Evolutionary conservation across 805 yeast species (phyloP), one percentile per base, ranked within the genome.

Genomic region (Maudiozyma turicensis): DNA sequence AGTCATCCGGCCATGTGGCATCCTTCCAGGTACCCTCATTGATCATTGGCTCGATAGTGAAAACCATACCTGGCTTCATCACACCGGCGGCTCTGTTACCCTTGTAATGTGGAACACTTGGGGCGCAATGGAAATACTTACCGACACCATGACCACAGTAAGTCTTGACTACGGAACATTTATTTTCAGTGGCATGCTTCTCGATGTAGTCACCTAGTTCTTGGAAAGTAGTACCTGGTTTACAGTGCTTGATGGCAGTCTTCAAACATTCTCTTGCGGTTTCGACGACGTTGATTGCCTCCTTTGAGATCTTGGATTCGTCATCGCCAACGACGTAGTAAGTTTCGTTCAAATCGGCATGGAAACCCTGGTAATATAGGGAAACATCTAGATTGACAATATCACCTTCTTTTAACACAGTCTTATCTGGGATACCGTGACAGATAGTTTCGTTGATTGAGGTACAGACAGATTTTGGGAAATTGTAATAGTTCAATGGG

Each of bases 1-100:
- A 93, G 67, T 87, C 85, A 67, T 93, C 99, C 3, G 99, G 99
- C 99, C 99, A 93, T 49, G 81, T 73, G 51, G 77, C 68, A 67
- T 90, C 98, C 61, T 78, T 78, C 71, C 78, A 84, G 0, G 84
- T 71, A 8, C 99, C 99, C 55, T 81, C 72, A 63, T 87, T 85
- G 57, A 93, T 78, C 99, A 93, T 93, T 43, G 99, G 99, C 70
- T 93, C 99, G 50, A 93, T 87, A 26, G 99, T 93, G 73, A 93
- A 93, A 11, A 86, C 88, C 84, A 90, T 86, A 26, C 99, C 99
- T 26, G 96, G 91, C 65, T 87, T 87, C 72, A 93, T 90, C 43
- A 87, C 81, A 51, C 99, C 99, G 44, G 90, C 75, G 7, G 96
- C 86, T 71, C 91, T 91, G 71, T 90, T 93, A 58, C 81, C 83